A percentile compares a stretch with the other conserved stretches of the same genome.
These are phyloP conservation scores for Clarireedia paspali DNA, from an alignment of 2,329 filamentous ascomycete species.

Conservation along the genomic window DNA sequence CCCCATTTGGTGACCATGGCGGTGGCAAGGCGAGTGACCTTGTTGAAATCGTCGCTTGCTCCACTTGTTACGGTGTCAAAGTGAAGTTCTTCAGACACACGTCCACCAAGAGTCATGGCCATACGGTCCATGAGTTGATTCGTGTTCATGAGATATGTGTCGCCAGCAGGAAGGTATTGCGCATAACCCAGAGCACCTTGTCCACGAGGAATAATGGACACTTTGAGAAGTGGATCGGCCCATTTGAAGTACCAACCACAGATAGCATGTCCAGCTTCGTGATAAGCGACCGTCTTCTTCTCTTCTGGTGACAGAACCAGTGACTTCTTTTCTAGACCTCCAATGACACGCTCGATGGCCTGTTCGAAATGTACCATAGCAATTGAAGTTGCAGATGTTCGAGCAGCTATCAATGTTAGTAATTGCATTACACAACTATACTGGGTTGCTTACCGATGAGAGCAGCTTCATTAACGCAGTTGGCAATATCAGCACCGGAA, in stretches of 20 bases:
- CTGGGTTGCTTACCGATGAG: constrained; percentile 65
- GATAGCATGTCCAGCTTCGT: constrained; percentile 96
- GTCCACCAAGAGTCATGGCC: constrained; percentile 97
- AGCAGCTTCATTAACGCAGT: constrained; percentile 96
- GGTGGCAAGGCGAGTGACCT: constrained; percentile 91
- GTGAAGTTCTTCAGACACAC: constrained; percentile 91
- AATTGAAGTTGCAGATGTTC: constrained; percentile 71
- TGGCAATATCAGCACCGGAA: constrained; percentile 95
- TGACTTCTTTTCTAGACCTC: constrained; percentile 94
- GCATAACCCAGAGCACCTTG: constrained; percentile 92
- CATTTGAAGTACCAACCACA: constrained; percentile 97
- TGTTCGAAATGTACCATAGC: constrained; percentile 91
- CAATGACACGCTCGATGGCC: constrained; percentile 94
- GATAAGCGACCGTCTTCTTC: constrained; percentile 94
- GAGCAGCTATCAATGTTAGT: constrained; percentile 58
- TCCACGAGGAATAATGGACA: constrained; percentile 95
- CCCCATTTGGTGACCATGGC: constrained; percentile 99
- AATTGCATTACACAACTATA: background rate
- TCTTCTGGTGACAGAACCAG: constrained; percentile 87
- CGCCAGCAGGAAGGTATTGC: constrained; percentile 86
- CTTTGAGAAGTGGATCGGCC: constrained; percentile 95
- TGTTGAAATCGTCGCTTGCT: constrained; percentile 95
- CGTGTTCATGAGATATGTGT: constrained; percentile 92
- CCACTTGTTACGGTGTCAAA: constrained; percentile 95
- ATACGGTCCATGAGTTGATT: constrained; percentile 98